Base-by-base conservation (phyloP, 2,329 filamentous ascomycete species). In the Cadophora malorum region DNA sequence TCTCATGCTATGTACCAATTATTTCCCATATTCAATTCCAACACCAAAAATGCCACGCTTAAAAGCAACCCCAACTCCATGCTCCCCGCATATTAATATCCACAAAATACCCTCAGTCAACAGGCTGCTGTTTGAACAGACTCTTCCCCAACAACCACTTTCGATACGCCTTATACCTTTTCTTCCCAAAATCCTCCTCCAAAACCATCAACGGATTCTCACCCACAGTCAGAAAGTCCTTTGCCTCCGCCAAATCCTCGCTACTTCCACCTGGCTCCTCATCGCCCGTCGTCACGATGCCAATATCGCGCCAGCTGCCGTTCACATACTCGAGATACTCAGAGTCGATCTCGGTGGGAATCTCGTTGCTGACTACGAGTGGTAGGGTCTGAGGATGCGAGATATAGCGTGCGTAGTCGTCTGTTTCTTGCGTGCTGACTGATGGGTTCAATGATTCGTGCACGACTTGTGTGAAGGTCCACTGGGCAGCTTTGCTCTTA, bases 61-160 rank as follows among this genome's bases (percentile, higher is more conserved):
- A 52, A 41, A 14, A 49, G 14, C n/a, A 19, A 47, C 23, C 47
- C 33, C 28, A 49, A 52, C n/a, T 35, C 21, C n/a, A 25, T 49
- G 21, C 7, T 23, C 21, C 50, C 23, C 10, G 35, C 8, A 38
- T 16, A 7, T 14, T 41, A 45, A n/a, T 16, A 21, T 16, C 16
- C 28, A 12, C 1, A 14, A 10, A 23, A 31, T 12, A 25, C n/a
- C 23, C 14, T 67, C 35, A 78, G 76, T 85, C 83, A 71, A 85
- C 83, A 56, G 90, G 88, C 79, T 90, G 88, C 83, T 97, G 94
- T 81, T 98, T 98, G 79, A 98, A 98, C 75, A 98, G 86, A 75
- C 93, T 97, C 83, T 97, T 98, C 21, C 95, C 95, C 70, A 90
- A 87, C 76, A 99, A 83, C 95, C 96, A 99, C 80, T 97, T 96